phyloP scores from a whole-genome alignment of 1,284 basidiomycete genomes.

The Jaminaea rosea region DNA sequence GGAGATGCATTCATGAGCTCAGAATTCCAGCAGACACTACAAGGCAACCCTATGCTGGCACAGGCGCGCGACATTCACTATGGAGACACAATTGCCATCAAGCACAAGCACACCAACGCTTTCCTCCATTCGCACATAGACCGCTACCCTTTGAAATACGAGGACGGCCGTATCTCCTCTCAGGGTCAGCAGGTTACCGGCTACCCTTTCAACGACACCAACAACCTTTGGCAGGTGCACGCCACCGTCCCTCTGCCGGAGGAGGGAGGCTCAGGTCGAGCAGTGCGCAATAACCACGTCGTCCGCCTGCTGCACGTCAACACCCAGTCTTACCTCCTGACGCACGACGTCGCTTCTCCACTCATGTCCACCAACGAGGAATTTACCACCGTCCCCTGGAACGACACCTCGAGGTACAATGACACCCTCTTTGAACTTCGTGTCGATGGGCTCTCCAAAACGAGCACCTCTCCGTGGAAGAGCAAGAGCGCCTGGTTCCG shows the following conservation, averaged over 20 bases:
- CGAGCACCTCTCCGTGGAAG: constrained; percentile 13
- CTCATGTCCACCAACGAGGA: constrained; percentile 97
- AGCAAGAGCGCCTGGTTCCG: constrained; percentile 33
- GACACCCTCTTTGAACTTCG: constrained; percentile 49
- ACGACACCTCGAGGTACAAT: constrained; percentile 48
- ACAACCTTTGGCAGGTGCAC: constrained; percentile 92
- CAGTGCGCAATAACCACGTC: constrained; percentile 78
- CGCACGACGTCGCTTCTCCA: constrained; percentile 95
- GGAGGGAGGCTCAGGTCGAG: constrained; percentile 69
- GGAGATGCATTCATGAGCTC: constrained; percentile 97
- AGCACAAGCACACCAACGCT: constrained; percentile 84
- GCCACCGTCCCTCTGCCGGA: constrained; percentile 72
- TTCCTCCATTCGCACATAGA: constrained; percentile 88
- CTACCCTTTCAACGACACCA: constrained; percentile 81
- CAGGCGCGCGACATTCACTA: constrained; percentile 88
- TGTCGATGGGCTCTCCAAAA: constrained; percentile 18
- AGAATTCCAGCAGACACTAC: constrained; percentile 89
- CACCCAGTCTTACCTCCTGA: constrained; percentile 73
- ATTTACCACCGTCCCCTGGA: constrained; percentile 60
- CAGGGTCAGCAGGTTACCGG: constrained; percentile 99
- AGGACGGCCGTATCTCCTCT: constrained; percentile 88
- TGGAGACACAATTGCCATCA: constrained; percentile 75
- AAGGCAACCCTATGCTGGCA: constrained; percentile 81
- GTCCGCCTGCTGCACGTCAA: constrained; percentile 81
- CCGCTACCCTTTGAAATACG: constrained; percentile 83